Evolutionary conservation across 2,329 filamentous ascomycete genomes (phyloP).

Genomic region (Teratosphaeria epicoccoides): DNA sequence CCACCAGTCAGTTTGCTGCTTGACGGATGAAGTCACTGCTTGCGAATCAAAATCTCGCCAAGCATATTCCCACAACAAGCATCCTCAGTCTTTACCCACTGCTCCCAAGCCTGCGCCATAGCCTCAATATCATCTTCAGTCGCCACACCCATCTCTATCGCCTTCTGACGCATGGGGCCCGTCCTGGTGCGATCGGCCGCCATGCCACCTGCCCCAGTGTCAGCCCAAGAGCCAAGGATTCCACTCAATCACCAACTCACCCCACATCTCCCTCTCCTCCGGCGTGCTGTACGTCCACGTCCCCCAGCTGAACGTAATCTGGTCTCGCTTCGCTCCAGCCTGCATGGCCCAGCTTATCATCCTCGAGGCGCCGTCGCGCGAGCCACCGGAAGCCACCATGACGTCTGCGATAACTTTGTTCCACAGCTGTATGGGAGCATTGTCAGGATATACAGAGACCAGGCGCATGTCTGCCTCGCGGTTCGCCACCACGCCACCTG

Average conservation of each 20-base stretch:
- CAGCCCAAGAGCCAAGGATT: background rate
- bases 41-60: constrained; percentile 29
- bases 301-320: constrained; percentile 31
- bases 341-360: constrained; percentile 26
- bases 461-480: constrained; percentile 32
- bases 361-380: constrained; percentile 16
- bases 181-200: constrained; percentile 13
- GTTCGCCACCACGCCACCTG: constrained; percentile 43
- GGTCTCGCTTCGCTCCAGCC: constrained; percentile 28
- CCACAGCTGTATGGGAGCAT: constrained; percentile 11
- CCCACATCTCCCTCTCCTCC: constrained; percentile 31
- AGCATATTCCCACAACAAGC: constrained; percentile 33
- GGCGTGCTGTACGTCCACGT: constrained; percentile 34
- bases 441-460: constrained; percentile 28
- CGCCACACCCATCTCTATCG: constrained; percentile 28
- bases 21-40: no score
- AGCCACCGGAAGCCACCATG: constrained; percentile 20
- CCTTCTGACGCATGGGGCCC: constrained; percentile 23
- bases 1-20: no score
- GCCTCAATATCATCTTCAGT: constrained; percentile 30
- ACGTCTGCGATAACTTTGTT: constrained; percentile 26
- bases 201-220: constrained; percentile 2
- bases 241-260: constrained; percentile 8
- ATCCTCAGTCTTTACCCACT: constrained; percentile 33
- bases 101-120: constrained; percentile 30